phyloP scores from a whole-genome alignment of 306 rosid species.

The Mucuna pruriens region DNA sequence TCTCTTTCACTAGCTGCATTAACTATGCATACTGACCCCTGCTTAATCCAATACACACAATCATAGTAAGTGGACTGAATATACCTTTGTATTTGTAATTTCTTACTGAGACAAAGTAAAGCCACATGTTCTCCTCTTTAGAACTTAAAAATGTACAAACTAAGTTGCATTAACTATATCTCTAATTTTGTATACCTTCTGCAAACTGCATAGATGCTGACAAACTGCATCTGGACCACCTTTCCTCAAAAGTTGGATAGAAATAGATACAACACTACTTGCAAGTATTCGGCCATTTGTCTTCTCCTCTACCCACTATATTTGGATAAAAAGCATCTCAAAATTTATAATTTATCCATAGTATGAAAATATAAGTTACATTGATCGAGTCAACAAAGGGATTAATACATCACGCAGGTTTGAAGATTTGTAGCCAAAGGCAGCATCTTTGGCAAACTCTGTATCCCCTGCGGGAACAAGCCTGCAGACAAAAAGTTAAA shows the following conservation, averaged over 20 bases:
- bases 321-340: conserved; percentile 33
- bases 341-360: conserved; percentile 13
- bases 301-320: conserved; percentile 97
- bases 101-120: conserved; percentile 3
- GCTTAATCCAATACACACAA: conserved; percentile 48
- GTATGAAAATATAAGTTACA: conserved; percentile 11
- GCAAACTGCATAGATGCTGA: conserved; percentile 71
- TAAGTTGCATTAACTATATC: neutral
- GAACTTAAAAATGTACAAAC: conserved; percentile 10
- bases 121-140: neutral
- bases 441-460: conserved; percentile 92
- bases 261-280: conserved; percentile 65
- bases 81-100: conserved; percentile 14
- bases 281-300: conserved; percentile 76
- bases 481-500: conserved; percentile 53
- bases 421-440: conserved; percentile 96
- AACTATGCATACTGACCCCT: conserved; percentile 87
- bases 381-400: conserved; percentile 12
- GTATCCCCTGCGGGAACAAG: conserved; percentile 95
- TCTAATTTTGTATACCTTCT: conserved; percentile 64
- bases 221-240: conserved; percentile 93
- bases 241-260: conserved; percentile 82
- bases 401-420: conserved; percentile 82
- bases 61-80: conserved; percentile 29
- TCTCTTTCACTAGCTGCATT: conserved; percentile 96